Percentiles rank a stretch among this genome's conserved stretches.
Conservation (phyloP, 345 rosid genomes). For the Physaria fendleri region DNA sequence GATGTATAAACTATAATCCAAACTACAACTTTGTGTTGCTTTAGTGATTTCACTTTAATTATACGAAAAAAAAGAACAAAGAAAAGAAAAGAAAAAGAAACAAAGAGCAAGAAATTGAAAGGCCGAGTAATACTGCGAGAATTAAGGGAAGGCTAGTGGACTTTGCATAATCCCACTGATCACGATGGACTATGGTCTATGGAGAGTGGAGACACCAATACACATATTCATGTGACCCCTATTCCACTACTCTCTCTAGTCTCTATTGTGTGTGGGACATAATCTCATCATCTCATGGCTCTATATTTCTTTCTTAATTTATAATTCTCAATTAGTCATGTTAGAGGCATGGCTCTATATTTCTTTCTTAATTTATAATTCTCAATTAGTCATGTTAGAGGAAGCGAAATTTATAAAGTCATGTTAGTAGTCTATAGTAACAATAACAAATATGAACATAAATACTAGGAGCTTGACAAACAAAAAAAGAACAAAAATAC, state of each 20-base stretch:
- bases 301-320: not conserved
- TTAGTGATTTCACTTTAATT: conserved; percentile 1
- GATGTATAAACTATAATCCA: no score
- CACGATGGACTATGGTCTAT: no score
- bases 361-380: no score
- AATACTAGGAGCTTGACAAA: no score
- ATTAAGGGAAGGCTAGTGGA: conserved; percentile 22
- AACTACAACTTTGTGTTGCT: not conserved
- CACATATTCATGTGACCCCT: conserved; percentile 24
- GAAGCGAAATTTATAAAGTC: no score
- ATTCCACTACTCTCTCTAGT: conserved; percentile 23
- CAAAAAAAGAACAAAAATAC: no score
- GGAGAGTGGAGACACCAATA: conserved; percentile 27
- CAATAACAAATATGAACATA: no score
- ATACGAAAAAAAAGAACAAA: no score
- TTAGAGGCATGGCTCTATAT: no score
- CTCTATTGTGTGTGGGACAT: not conserved
- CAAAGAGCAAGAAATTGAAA: not conserved
- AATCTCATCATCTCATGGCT: not conserved
- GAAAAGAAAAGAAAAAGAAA: not conserved
- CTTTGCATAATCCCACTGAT: conserved; percentile 2
- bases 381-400: no score
- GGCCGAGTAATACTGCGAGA: conserved; percentile 25
- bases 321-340: no score
- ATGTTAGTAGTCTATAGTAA: no score